Evolutionary conservation across 2,329 filamentous ascomycete species (phyloP).

Genomic region (Leptographium flavum): DNA sequence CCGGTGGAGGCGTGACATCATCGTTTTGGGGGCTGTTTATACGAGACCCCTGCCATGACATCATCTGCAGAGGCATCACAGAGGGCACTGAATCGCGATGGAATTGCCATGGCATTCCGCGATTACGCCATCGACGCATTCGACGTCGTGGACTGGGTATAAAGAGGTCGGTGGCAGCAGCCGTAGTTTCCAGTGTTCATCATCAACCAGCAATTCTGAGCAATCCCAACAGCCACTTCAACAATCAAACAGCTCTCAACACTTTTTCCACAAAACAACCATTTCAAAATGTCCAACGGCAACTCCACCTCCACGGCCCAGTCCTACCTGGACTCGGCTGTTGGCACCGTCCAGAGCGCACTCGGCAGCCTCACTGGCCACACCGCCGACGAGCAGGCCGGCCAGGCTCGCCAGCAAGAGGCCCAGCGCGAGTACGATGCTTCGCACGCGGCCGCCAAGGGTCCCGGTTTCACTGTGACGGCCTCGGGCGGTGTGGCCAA

Average conservation of each 20-base stretch:
- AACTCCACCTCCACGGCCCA: conserved; percentile 57
- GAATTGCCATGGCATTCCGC: no score
- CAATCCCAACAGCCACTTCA: neutral
- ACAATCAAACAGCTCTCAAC: neutral
- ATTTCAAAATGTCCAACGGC: conserved; percentile 20
- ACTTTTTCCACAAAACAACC: no score
- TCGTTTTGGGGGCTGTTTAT: no score
- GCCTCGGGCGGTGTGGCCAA: conserved; percentile 54
- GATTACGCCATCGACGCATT: no score
- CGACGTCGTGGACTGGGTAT: no score
- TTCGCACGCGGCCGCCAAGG: conserved; percentile 60
- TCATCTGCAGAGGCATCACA: no score
- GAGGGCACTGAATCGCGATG: no score
- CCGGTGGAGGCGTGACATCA: no score
- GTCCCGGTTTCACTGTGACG: conserved; percentile 58
- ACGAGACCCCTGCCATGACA: no score
- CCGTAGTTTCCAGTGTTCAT: no score
- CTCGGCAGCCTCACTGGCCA: conserved; percentile 62
- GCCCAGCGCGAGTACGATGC: conserved; percentile 54
- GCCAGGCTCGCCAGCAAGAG: conserved; percentile 49
- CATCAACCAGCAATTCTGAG: no score
- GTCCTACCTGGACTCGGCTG: conserved; percentile 60
- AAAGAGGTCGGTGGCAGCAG: no score
- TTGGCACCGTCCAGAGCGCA: conserved; percentile 57
- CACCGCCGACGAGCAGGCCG: conserved; percentile 50